Evolutionary conservation across 2,329 filamentous ascomycete genomes (phyloP).

Genomic region (Trichophyton benhamiae): DNA sequence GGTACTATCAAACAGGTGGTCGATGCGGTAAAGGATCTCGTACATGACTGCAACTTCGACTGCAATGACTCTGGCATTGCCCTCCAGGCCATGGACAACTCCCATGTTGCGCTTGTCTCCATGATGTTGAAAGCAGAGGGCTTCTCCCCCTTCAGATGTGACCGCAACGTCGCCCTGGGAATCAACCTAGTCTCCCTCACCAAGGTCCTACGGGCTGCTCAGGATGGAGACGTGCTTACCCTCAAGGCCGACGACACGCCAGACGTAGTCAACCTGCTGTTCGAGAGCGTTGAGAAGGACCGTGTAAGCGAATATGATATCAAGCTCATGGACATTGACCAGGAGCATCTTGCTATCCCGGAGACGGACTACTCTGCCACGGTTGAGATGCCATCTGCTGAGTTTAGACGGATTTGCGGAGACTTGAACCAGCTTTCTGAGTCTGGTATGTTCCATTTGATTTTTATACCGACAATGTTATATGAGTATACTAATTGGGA

Average conservation of each 20-base stretch:
- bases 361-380: constrained; percentile 97
- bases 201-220: constrained; percentile 89
- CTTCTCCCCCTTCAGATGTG: constrained; percentile 92
- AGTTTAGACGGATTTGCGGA: constrained; percentile 91
- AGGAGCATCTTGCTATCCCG: constrained; percentile 96
- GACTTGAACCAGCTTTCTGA: constrained; percentile 88
- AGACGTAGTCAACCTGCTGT: constrained; percentile 87
- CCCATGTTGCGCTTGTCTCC: constrained; percentile 93
- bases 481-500: not conserved
- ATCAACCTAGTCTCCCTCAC: constrained; percentile 94
- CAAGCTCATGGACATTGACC: constrained; percentile 99
- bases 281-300: constrained; percentile 81
- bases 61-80: constrained; percentile 99
- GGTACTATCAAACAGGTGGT: constrained; percentile 55
- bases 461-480: not conserved
- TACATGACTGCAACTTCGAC: constrained; percentile 99
- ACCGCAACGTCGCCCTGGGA: constrained; percentile 95
- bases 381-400: constrained; percentile 71
- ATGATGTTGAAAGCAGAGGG: constrained; percentile 96
- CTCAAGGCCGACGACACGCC: constrained; percentile 96
- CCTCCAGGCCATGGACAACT: constrained; percentile 99
- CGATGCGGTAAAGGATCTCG: constrained; percentile 97
- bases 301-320: constrained; percentile 97
- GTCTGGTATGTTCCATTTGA: constrained; percentile 56
- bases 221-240: constrained; percentile 88